phyloP scores from a whole-genome alignment of 257 asterid genomes.

The Fraxinus pennsylvanica region DNA sequence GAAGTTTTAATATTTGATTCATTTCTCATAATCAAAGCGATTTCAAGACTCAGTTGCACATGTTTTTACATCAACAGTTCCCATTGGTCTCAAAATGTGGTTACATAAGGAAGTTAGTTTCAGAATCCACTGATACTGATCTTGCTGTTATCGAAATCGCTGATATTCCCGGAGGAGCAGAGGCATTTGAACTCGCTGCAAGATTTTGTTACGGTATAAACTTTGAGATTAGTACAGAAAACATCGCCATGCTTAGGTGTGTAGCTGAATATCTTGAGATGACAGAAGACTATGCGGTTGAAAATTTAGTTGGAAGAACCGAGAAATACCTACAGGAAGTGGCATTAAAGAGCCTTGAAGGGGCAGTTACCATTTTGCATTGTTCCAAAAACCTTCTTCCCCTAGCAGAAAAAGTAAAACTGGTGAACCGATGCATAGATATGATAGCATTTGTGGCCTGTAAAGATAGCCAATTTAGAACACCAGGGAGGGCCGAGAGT shows the following conservation, averaged over 20 bases:
- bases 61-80: constrained; percentile 46
- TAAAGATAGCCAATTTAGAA: constrained; percentile 59
- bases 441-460: constrained; percentile 65
- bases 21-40: not conserved
- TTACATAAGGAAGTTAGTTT: constrained; percentile 54
- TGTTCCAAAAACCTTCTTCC: constrained; percentile 64
- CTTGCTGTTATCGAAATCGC: constrained; percentile 52
- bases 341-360: constrained; percentile 68
- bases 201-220: constrained; percentile 85
- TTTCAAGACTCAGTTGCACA: not conserved
- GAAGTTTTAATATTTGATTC: not conserved
- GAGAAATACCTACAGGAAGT: constrained; percentile 76
- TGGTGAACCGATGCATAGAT: constrained; percentile 76
- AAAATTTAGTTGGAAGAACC: constrained; percentile 59
- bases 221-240: constrained; percentile 68
- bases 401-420: constrained; percentile 65
- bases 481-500: constrained; percentile 31
- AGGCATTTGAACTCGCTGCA: constrained; percentile 80
- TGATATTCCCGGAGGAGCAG: constrained; percentile 79
- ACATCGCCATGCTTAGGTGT: constrained; percentile 75
- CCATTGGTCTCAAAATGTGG: constrained; percentile 89
- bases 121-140: constrained; percentile 53
- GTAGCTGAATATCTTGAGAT: constrained; percentile 73
- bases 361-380: constrained; percentile 67
- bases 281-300: constrained; percentile 74